Conservation (phyloP, 331 rosid species). For the Quercus phellos region DNA sequence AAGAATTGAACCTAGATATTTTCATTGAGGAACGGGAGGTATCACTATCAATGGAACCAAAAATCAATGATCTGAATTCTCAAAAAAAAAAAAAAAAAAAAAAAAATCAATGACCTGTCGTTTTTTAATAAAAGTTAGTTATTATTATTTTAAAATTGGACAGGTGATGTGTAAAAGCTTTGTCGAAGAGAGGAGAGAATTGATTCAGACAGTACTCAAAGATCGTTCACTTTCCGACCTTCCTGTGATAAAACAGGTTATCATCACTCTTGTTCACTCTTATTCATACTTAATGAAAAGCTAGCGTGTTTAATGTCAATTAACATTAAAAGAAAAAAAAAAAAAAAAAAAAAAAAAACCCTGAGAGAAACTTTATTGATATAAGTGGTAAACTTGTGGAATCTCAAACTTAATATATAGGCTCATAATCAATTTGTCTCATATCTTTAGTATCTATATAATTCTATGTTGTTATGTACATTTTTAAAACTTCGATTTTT, state of each 20-base stretch:
- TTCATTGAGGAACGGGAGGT: no score
- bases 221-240: conserved; percentile 45
- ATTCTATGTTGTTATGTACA: background rate
- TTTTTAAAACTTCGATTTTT: no score
- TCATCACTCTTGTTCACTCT: background rate
- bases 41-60: no score
- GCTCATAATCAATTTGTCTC: no score
- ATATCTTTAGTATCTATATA: background rate
- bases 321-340: background rate
- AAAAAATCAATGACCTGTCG: no score
- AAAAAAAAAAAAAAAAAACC: background rate
- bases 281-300: background rate
- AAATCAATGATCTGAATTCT: no score
- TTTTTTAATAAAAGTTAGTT: background rate
- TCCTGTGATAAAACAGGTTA: conserved; percentile 56
- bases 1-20: no score
- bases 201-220: conserved; percentile 49
- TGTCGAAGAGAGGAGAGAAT: conserved; percentile 53
- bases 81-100: no score
- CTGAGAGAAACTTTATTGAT: background rate
- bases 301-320: background rate
- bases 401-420: no score
- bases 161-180: conserved; percentile 59
- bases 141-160: background rate
- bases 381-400: no score